These are phyloP conservation scores for Trichosporon sp. DNA, from an alignment of 1,284 basidiomycete species.

Conservation along the genomic window DNA sequence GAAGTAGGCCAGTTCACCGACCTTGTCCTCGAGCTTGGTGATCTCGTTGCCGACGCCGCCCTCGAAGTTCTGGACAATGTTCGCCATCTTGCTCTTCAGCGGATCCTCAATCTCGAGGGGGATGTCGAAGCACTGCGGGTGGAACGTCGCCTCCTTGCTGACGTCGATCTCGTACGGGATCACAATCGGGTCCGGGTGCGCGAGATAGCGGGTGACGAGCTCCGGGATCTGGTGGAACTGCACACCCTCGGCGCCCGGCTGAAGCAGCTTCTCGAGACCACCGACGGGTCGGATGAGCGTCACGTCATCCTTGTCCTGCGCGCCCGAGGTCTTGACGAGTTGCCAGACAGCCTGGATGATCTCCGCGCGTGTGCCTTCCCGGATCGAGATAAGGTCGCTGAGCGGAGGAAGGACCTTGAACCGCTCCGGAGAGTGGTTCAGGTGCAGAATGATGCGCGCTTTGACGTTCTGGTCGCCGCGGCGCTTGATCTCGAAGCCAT, in stretches of 20 bases:
- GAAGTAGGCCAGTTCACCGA: constrained; percentile 75
- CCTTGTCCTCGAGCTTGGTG: constrained; percentile 82
- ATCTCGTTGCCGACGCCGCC: constrained; percentile 69
- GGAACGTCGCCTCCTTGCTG: constrained; percentile 52
- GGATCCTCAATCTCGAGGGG: constrained; percentile 88
- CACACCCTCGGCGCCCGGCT: constrained; percentile 65
- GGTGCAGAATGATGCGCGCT: constrained; percentile 75
- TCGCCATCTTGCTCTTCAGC: constrained; percentile 73
- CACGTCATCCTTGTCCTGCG: constrained; percentile 89
- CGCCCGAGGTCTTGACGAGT: constrained; percentile 81
- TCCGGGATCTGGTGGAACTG: constrained; percentile 83
- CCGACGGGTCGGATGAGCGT: constrained; percentile 76
- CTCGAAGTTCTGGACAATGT: constrained; percentile 71
- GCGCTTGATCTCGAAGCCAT: constrained; percentile 86
- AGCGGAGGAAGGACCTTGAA: constrained; percentile 80
- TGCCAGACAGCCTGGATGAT: constrained; percentile 87
- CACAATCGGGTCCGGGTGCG: constrained; percentile 78
- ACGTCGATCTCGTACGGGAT: constrained; percentile 67
- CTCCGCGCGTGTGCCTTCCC: constrained; percentile 81
- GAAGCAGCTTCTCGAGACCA: constrained; percentile 63
- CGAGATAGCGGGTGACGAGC: constrained; percentile 76
- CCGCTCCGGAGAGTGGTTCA: constrained; percentile 83
- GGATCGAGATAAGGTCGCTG: constrained; percentile 73
- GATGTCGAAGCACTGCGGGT: constrained; percentile 75
- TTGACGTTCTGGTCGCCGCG: constrained; percentile 78